Evolutionary conservation across 2,329 filamentous ascomycete genomes (phyloP), one percentile per base, ranked within the genome.

Genomic region (Stagonosporopsis tanaceti): DNA sequence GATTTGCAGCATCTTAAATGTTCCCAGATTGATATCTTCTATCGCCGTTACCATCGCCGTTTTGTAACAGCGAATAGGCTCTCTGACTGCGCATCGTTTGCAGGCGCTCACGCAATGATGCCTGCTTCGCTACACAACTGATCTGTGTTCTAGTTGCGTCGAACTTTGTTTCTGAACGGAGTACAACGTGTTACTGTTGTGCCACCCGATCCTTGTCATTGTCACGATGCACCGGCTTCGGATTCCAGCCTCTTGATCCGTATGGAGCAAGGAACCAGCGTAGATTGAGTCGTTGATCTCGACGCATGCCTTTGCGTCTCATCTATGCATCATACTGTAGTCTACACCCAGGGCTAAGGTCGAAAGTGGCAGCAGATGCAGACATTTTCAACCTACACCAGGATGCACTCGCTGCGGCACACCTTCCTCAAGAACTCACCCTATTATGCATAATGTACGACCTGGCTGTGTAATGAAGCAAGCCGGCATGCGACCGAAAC

Each of bases 111-210:
- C 14, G 24, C 52, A 24, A n/a, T 30, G 47, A 32, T 20, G 34
- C 27, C 39, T 39, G 25, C 52, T 44, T 44, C 17, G 22, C 24
- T 32, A 24, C 27, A 32, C 30, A 32, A 11, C 11, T 12, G 30
- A 32, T 2, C 30, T 12, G 12, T 22, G 40, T 15, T 55, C 32
- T 22, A 56, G 38, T 40, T 41, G 40, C 47, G 41, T 46, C 47
- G 37, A n/a, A 12, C 38, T 40, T 37, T 24, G 40, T 50, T 56
- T 56, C 53, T 30, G 35, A 50, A 41, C 15, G 35, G 34, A 17
- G 53, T 47, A 56, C 53, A 50, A 28, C 11, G 47, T 35, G n/a
- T n/a, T 40, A 46, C 35, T 20, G 6, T 22, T 40, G 34, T 40
- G n/a, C 15, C n/a, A 14, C 46, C 25, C 37, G 5, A 32, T 20